Evolutionary conservation across 306 rosid genomes (phyloP).

Genomic region (Carpinus viminea): DNA sequence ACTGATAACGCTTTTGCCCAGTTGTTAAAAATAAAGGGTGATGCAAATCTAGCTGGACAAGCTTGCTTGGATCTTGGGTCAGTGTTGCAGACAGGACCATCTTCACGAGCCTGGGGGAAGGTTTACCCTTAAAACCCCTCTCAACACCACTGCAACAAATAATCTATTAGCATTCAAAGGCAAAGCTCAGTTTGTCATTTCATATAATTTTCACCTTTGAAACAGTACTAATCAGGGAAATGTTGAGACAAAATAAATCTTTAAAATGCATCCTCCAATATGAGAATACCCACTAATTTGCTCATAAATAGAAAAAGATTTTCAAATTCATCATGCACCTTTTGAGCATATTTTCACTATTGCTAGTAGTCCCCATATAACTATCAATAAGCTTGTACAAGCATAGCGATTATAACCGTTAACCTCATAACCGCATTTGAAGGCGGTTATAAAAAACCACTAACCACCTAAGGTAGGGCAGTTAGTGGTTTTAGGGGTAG

Average conservation of each 20-base stretch:
- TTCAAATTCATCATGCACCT: background rate
- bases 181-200: background rate
- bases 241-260: background rate
- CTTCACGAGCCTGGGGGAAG: conserved; percentile 79
- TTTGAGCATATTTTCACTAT: background rate
- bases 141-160: conserved; percentile 63
- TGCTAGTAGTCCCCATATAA: background rate
- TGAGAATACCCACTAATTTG: background rate
- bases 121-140: conserved; percentile 80
- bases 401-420: too few species aligned
- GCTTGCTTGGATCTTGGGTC: conserved; percentile 89
- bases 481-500: too few species aligned
- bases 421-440: too few species aligned
- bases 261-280: background rate
- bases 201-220: background rate
- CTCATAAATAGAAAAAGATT: background rate
- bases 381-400: background rate
- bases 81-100: conserved; percentile 86
- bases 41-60: conserved; percentile 78
- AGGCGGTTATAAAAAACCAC: too few species aligned
- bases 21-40: conserved; percentile 79
- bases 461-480: too few species aligned
- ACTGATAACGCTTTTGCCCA: conserved; percentile 75
- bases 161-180: conserved; percentile 16
- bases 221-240: background rate